These are phyloP conservation scores for Botrytis sinoallii DNA, from an alignment of 2,329 filamentous ascomycete species.

Conservation along the genomic window DNA sequence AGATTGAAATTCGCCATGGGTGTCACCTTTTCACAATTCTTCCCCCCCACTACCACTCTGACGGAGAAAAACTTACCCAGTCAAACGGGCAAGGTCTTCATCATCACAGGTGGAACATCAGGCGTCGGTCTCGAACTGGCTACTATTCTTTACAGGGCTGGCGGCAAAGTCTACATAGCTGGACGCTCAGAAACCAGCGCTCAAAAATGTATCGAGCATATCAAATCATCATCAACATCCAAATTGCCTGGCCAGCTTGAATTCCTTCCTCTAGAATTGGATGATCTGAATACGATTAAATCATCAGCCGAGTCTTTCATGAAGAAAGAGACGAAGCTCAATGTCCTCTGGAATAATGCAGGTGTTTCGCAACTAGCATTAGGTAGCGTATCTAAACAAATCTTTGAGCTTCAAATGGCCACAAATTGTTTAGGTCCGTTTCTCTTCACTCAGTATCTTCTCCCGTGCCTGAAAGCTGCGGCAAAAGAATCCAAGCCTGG, in stretches of 20 bases:
- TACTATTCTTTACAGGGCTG: constrained; percentile 48
- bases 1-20: no score
- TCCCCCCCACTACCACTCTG: no score
- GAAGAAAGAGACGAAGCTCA: constrained; percentile 36
- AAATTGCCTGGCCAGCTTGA: constrained; percentile 25
- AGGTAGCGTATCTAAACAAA: constrained; percentile 20
- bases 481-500: constrained; percentile 3
- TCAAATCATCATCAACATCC: constrained; percentile 24
- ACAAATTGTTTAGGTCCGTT: constrained; percentile 24
- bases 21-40: no score
- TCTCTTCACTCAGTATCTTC: constrained; percentile 38
- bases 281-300: constrained; percentile 40
- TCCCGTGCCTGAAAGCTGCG: constrained; percentile 39
- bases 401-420: constrained; percentile 22
- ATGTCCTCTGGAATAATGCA: constrained; percentile 42
- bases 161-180: constrained; percentile 49
- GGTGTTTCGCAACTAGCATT: constrained; percentile 36
- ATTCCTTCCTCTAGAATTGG: constrained; percentile 40
- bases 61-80: constrained; percentile 21
- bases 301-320: constrained; percentile 37
- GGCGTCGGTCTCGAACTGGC: constrained; percentile 46
- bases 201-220: constrained; percentile 35
- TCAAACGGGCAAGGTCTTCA: constrained; percentile 39
- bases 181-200: constrained; percentile 43
- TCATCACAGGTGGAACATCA: constrained; percentile 41